Conservation (phyloP, 352 stramenopile species). For the Phytophthora cryptogea region DNA sequence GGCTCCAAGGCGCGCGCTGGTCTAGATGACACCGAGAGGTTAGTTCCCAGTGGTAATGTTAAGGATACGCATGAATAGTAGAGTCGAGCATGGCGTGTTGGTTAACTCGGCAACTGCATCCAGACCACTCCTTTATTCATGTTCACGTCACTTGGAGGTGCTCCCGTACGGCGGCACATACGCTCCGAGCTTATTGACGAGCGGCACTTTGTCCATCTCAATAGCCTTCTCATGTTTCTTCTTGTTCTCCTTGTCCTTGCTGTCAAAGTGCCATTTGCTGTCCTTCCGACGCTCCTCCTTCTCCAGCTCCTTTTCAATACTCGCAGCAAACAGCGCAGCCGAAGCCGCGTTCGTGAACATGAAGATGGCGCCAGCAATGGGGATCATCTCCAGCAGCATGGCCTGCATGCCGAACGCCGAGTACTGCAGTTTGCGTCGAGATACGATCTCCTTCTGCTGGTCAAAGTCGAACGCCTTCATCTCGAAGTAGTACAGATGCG, state of each 20-base stretch:
- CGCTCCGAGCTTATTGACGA: conserved; percentile 34
- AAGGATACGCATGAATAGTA: no score
- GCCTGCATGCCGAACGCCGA: conserved; percentile 58
- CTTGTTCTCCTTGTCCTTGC: conserved; percentile 19
- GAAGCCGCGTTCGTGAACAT: conserved; percentile 64
- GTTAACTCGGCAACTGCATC: neutral
- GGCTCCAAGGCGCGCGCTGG: no score
- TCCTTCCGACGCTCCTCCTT: conserved; percentile 24
- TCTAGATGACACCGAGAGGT: no score
- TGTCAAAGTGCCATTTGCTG: conserved; percentile 22
- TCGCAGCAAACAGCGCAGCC: conserved; percentile 57
- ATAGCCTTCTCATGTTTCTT: conserved; percentile 11
- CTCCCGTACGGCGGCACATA: conserved; percentile 41
- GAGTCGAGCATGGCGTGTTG: no score
- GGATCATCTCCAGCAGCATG: conserved; percentile 66
- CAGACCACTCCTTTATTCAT: neutral
- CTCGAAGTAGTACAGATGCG: conserved; percentile 67
- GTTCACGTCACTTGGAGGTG: conserved; percentile 27
- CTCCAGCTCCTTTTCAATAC: conserved; percentile 50
- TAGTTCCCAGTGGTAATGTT: no score
- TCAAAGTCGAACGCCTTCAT: conserved; percentile 53
- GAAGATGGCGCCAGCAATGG: conserved; percentile 51
- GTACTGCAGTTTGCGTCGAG: conserved; percentile 46
- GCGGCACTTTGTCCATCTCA: conserved; percentile 30
- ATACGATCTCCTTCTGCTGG: conserved; percentile 51